Conservation (phyloP, 1,139 yeast species). For the Eremothecium cymbalariae region DNA sequence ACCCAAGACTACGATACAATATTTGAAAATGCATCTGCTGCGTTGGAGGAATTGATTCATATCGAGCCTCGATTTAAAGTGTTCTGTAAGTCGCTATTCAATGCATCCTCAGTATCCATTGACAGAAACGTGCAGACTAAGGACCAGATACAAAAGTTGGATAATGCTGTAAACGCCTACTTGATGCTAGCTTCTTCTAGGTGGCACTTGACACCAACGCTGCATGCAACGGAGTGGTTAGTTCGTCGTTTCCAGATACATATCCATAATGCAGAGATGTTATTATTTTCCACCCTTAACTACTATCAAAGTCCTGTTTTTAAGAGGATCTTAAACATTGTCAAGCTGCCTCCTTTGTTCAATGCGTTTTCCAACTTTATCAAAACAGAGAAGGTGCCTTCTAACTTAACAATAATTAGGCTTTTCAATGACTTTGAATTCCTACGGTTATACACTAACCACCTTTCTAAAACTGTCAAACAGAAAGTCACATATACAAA, state of each 20-base stretch:
- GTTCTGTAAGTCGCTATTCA: slow-evolving; percentile 66
- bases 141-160: slow-evolving; percentile 67
- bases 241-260: slow-evolving; percentile 87
- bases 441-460: slow-evolving; percentile 55
- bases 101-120: slow-evolving; percentile 66
- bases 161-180: slow-evolving; percentile 67
- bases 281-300: slow-evolving; percentile 67
- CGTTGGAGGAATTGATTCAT: slow-evolving; percentile 60
- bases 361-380: slow-evolving; percentile 64
- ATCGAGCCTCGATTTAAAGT: slow-evolving; percentile 67
- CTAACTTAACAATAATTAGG: slow-evolving; percentile 61
- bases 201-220: slow-evolving; percentile 64
- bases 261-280: slow-evolving; percentile 64
- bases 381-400: slow-evolving; percentile 52
- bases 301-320: slow-evolving; percentile 69
- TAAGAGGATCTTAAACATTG: slow-evolving; percentile 62
- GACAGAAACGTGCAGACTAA: slow-evolving; percentile 76
- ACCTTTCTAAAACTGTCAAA: slow-evolving; percentile 46
- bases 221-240: slow-evolving; percentile 89
- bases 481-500: slow-evolving; percentile 56
- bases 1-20: slow-evolving; percentile 86
- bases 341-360: slow-evolving; percentile 67
- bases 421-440: slow-evolving; percentile 66
- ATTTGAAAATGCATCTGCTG: slow-evolving; percentile 64
- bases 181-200: slow-evolving; percentile 56